Evolutionary conservation across 345 rosid genomes (phyloP), one percentile per base, ranked within the genome.

Genomic region (Brassica juncea): DNA sequence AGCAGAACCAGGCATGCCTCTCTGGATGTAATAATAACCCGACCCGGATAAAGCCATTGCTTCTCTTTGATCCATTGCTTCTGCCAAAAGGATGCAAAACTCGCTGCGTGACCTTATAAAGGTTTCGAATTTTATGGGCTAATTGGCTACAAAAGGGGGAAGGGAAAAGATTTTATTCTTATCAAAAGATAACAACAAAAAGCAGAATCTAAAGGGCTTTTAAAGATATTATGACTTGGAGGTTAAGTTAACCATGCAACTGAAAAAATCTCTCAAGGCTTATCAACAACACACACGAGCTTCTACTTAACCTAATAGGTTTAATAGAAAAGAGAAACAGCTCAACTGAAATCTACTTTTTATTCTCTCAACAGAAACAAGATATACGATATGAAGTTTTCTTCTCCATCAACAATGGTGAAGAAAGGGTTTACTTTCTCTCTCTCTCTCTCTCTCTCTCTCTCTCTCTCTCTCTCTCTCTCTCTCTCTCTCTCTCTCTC

Each of bases 31-130:
- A 84, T 88, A 93, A 70, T 94, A 86, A 72, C 93, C 88, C 49
- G 86, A 81, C 30, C 30, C 30, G 30, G 30, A 27, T 27, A 27
- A 27, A 1, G 30, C 30, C 89, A 94, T 91, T 68, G 92, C 83
- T 63, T 92, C 98, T 82, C 97, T 89, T 88, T 93, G 89, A 91
- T 95, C 99, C 98, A 95, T 95, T 27, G 87, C 49, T 31, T 49
- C 28, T 31, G n/a, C 28, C 3, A 44, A 39, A 44, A 11, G n/a
- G 52, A 44, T 44, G 15, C 1, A 12, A 3, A 27, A 27, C 30
- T 27, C 30, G 30, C 30, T 27, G 30, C 0, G 30, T 1, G 30
- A 27, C 30, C 27, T 59, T 72, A 44, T 31, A 27, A 27, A 27
- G 30, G 30, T 27, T 27, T 27, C 30, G 30, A 27, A 3, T 1